Evolutionary conservation across 108 stramenopile species (phyloP), one percentile per base, ranked within the genome.

Genomic region (Cyclotella atomus): DNA sequence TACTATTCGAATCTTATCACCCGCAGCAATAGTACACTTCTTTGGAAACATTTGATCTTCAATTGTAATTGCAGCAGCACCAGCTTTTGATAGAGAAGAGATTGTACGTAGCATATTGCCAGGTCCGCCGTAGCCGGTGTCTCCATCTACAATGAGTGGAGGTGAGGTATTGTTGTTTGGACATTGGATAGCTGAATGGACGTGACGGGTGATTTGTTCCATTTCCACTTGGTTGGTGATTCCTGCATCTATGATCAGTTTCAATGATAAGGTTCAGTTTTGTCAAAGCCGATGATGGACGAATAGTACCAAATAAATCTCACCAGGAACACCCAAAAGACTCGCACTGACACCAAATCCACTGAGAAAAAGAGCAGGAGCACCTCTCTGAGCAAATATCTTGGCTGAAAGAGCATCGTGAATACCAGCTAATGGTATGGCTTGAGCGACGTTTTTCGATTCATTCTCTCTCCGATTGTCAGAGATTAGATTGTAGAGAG

Each of bases 1-100:
- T 1, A 88, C 69, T 36, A 85, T 65, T 6, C 50, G 47, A 27
- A 85, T 70, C 5, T 47, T 71, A 4, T 50, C 41, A 7, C 86
- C 86, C 23, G 87, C 87, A 15, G 67, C 62, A 59, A 80, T 85
- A 3, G 87, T 88, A 59, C 87, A 88, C 20, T 56, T 60, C 50
- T 88, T 88, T 12, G 87, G 87, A 76, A 88, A 88, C 0, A 36
- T 33, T 69, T 88, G 87, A 57, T 88, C 87, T 59, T 88, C 87
- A 59, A 88, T 88, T 24, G 84, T 65, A n/a, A 88, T 60, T 19
- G 87, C 87, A 0, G 87, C 87, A 15, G 84, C 87, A 19, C 79
- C 79, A 27, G 75, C 75, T 0, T 25, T 21, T n/a, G 84, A 79
- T 54, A 85, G 43, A 50, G 73, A 21, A 21, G 81, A 79, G 35